phyloP scores from a whole-genome alignment of 441 rosid genomes.

The Capsella rubella region DNA sequence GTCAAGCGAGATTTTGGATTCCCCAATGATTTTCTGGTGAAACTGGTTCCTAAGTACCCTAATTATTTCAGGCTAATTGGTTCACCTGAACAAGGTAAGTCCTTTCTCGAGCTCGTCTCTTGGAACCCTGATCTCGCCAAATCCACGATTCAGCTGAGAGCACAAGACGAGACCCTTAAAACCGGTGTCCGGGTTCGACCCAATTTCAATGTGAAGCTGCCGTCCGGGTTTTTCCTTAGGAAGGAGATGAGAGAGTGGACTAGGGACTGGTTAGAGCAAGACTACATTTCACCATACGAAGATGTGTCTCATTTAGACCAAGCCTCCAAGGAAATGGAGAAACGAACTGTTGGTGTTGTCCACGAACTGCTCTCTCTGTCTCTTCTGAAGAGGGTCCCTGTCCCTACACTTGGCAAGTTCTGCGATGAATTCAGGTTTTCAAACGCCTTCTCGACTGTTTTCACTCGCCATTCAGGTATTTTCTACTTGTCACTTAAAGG shows the following conservation, averaged over 20 bases:
- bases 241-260: conserved; percentile 96
- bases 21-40: conserved; percentile 72
- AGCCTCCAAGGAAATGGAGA: conserved; percentile 86
- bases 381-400: conserved; percentile 71
- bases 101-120: conserved; percentile 66
- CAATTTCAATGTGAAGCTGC: conserved; percentile 71
- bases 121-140: conserved; percentile 72
- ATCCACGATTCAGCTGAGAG: conserved; percentile 62
- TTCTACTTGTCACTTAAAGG: conserved; percentile 90
- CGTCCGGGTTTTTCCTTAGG: conserved; percentile 67
- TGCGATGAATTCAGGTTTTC: conserved; percentile 76
- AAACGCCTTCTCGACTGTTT: conserved; percentile 72
- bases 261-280: conserved; percentile 87
- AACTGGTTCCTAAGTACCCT: conserved; percentile 64
- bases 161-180: conserved; percentile 58
- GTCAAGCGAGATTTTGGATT: conserved; percentile 89
- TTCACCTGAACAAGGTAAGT: conserved; percentile 60
- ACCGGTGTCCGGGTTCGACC: conserved; percentile 70
- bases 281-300: conserved; percentile 76
- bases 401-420: conserved; percentile 85
- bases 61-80: conserved; percentile 67
- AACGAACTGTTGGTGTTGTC: conserved; percentile 76
- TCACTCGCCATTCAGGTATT: conserved; percentile 90
- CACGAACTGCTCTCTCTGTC: conserved; percentile 90
- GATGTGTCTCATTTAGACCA: conserved; percentile 73